phyloP scores from a whole-genome alignment of 2,329 filamentous ascomycete genomes.

The Diaporthe helianthi region DNA sequence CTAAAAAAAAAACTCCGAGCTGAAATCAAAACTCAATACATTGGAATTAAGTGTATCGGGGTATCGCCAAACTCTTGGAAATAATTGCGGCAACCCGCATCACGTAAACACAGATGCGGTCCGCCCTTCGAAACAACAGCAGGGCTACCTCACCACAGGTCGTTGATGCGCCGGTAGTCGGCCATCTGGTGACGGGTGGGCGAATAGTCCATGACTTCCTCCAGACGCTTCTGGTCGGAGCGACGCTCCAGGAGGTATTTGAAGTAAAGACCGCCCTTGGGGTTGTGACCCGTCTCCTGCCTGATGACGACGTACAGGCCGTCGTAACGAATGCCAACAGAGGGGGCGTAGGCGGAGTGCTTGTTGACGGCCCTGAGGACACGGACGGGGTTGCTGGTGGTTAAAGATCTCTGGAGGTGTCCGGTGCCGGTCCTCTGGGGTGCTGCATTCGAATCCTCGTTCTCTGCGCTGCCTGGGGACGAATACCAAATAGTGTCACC shows the following conservation, averaged over 20 bases:
- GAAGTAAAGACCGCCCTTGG: slow-evolving; percentile 37
- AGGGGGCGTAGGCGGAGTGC: slow-evolving; percentile 34
- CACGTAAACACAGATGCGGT: background rate
- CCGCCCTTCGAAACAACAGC: background rate
- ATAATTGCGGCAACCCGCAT: background rate
- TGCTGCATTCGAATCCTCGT: slow-evolving; percentile 16
- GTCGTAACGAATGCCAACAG: slow-evolving; percentile 46
- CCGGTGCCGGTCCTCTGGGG: slow-evolving; percentile 32
- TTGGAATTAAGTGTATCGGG: background rate
- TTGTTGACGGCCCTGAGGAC: slow-evolving; percentile 41
- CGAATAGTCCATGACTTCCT: slow-evolving; percentile 27
- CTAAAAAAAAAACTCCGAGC: background rate
- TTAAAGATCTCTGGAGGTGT: slow-evolving; percentile 37
- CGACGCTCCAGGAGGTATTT: slow-evolving; percentile 38
- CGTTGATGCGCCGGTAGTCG: slow-evolving; percentile 33
- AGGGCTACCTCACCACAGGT: slow-evolving; percentile 15
- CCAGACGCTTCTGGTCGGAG: slow-evolving; percentile 35
- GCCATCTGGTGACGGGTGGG: slow-evolving; percentile 33
- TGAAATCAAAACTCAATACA: background rate
- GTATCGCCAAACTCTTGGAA: background rate
- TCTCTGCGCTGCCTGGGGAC: slow-evolving; percentile 38
- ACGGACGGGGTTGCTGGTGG: slow-evolving; percentile 37
- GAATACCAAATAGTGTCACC: slow-evolving; percentile 41
- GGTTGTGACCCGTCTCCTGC: slow-evolving; percentile 30
- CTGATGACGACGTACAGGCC: slow-evolving; percentile 43